Base-by-base conservation (phyloP, 129 eudicot genomes). In the Heracleum sosnowskyi region DNA sequence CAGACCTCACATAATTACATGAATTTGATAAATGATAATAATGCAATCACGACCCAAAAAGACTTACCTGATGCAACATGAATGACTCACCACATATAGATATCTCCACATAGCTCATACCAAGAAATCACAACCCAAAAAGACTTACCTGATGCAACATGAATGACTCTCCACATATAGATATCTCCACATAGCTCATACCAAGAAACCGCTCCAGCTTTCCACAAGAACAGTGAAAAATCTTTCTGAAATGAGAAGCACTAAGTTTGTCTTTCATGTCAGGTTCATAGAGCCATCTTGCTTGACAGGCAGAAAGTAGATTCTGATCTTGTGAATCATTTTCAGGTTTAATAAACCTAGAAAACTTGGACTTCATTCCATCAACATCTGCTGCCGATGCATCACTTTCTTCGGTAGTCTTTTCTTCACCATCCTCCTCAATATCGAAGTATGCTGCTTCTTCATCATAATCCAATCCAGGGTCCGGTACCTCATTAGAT, bases 51-150 rank as follows among this genome's bases (percentile, higher is more conserved):
- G 35, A 70, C 40, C 68, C 63, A 57, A 69, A 79, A 40, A 80
- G 77, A 80, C 87, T 86, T 86, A 93, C 98, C 86, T 94, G 98
- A 88, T 94, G 97, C 84, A 94, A 85, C 98, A 94, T 94, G 87
- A 94, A 94, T 42, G 98, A 94, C 80, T 94, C 97, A 41, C 98
- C 98, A 83, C 88, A 90, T 33, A 94, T 91, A 40, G 97, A 85
- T 60, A 94, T 77, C 81, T 94, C 98, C 22, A 94, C 84, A 79
- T 76, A 94, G 36, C 78, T 82, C 79, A 78, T 51, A 53, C 96
- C 97, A 77, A 11, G 81, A 79, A 89, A 77, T n/a, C n/a, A 31
- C 51, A 44, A 70, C 40, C 68, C 63, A 57, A 69, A 79, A 40
- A 80, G 77, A 80, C 87, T 86, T 86, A 93, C 98, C 86, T 94